phyloP scores from a whole-genome alignment of 2,329 filamentous ascomycete species.

The Cladophialophora exuberans region DNA sequence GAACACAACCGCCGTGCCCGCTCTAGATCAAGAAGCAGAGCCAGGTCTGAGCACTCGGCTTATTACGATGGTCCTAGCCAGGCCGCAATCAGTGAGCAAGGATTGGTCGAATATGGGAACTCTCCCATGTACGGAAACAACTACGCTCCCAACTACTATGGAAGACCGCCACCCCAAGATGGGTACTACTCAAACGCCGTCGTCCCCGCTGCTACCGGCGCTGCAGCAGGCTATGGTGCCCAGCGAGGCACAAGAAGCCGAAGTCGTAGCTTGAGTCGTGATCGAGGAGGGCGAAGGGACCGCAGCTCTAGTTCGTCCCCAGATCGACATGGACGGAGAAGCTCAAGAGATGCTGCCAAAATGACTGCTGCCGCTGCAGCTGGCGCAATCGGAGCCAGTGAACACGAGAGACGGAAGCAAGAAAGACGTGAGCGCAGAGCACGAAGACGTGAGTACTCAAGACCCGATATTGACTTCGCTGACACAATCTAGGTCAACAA shows the following conservation, averaged over 20 bases:
- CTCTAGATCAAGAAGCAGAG: constrained; percentile 52
- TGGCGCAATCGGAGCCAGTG: constrained; percentile 60
- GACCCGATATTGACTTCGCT: constrained; percentile 8
- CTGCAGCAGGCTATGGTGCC: constrained; percentile 36
- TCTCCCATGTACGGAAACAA: constrained; percentile 64
- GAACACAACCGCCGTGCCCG: constrained; percentile 35
- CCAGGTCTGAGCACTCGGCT: constrained; percentile 40
- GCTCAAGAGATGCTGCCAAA: constrained; percentile 51
- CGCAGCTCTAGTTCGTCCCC: constrained; percentile 42
- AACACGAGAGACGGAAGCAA: constrained; percentile 60
- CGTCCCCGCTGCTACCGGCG: constrained; percentile 43
- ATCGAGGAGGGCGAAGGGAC: constrained; percentile 38
- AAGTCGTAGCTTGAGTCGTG: constrained; percentile 50
- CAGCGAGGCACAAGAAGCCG: constrained; percentile 46
- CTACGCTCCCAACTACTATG: constrained; percentile 50
- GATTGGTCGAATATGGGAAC: constrained; percentile 66
- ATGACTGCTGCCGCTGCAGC: constrained; percentile 62
- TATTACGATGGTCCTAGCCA: constrained; percentile 46
- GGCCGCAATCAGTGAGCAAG: constrained; percentile 52
- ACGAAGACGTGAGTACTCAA: constrained; percentile 29
- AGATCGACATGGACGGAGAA: constrained; percentile 40
- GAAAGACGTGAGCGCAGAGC: constrained; percentile 57
- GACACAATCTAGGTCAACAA: constrained; percentile 23
- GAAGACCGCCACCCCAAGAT: constrained; percentile 43
- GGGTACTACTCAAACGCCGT: constrained; percentile 46